Evolutionary conservation across 2,329 filamentous ascomycete species (phyloP).

Genomic region (Alternaria arborescens): DNA sequence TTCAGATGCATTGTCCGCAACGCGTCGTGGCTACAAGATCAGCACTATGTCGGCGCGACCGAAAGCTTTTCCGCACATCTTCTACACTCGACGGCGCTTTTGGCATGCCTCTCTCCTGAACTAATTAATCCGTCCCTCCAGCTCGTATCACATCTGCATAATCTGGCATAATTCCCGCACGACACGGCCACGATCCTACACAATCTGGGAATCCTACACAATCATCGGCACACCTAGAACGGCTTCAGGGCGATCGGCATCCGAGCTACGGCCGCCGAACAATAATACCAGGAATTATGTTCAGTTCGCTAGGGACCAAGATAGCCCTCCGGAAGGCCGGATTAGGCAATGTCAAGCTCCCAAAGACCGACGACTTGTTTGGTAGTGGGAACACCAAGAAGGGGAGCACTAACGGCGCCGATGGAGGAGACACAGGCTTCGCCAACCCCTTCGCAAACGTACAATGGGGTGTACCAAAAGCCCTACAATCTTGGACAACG

Average conservation of each 20-base stretch:
- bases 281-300: slow-evolving; percentile 53
- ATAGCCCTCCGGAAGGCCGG: slow-evolving; percentile 67
- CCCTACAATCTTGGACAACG: slow-evolving; percentile 45
- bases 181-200: background rate
- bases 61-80: slow-evolving; percentile 13
- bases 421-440: slow-evolving; percentile 32
- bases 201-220: background rate
- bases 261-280: background rate
- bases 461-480: slow-evolving; percentile 45
- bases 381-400: slow-evolving; percentile 42
- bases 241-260: slow-evolving; percentile 1
- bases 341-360: slow-evolving; percentile 61
- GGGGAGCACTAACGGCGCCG: slow-evolving; percentile 19
- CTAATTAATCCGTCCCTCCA: background rate
- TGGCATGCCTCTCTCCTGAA: background rate
- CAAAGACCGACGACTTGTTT: slow-evolving; percentile 36
- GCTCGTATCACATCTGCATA: slow-evolving; percentile 4
- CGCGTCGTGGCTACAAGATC: slow-evolving; percentile 30
- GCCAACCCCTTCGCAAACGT: slow-evolving; percentile 49
- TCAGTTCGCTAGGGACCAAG: slow-evolving; percentile 66
- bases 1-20: slow-evolving; percentile 35
- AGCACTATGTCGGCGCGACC: slow-evolving; percentile 25
- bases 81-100: slow-evolving; percentile 5
- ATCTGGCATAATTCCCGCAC: background rate
- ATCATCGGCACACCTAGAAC: slow-evolving; percentile 1